phyloP scores from a whole-genome alignment of 2,329 filamentous ascomycete species.

The Nemania sp. region DNA sequence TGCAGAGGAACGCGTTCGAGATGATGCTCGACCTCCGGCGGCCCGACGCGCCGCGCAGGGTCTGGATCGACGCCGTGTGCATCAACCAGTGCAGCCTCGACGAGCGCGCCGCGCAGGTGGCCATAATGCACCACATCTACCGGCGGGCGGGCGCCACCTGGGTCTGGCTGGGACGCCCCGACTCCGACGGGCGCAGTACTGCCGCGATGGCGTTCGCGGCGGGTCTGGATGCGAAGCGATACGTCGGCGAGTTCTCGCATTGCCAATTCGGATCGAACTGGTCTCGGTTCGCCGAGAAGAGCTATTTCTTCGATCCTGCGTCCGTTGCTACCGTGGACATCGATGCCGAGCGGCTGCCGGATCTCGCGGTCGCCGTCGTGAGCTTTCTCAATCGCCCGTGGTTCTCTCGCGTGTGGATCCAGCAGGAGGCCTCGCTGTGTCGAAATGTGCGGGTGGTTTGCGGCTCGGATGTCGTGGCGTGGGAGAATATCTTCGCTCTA shows the following conservation, averaged over 20 bases:
- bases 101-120: conserved; percentile 33
- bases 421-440: conserved; percentile 33
- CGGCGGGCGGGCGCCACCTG: conserved; percentile 26
- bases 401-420: conserved; percentile 35
- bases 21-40: conserved; percentile 32
- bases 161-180: conserved; percentile 33
- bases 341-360: conserved; percentile 4
- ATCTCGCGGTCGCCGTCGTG: conserved; percentile 26
- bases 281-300: conserved; percentile 27
- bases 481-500: conserved; percentile 33
- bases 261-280: conserved; percentile 12
- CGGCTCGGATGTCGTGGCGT: conserved; percentile 22
- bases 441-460: conserved; percentile 25
- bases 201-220: conserved; percentile 31
- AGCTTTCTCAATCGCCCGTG: conserved; percentile 33
- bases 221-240: conserved; percentile 22
- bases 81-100: conserved; percentile 32
- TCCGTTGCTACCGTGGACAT: neutral
- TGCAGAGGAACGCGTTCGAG: conserved; percentile 34
- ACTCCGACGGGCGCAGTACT: conserved; percentile 29
- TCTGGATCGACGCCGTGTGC: conserved; percentile 37
- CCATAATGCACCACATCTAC: conserved; percentile 35
- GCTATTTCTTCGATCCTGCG: conserved; percentile 32
- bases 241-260: conserved; percentile 21
- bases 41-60: conserved; percentile 19